Evolutionary conservation across 2,329 filamentous ascomycete genomes (phyloP).

Genomic region (Rhynchosporium agropyri): DNA sequence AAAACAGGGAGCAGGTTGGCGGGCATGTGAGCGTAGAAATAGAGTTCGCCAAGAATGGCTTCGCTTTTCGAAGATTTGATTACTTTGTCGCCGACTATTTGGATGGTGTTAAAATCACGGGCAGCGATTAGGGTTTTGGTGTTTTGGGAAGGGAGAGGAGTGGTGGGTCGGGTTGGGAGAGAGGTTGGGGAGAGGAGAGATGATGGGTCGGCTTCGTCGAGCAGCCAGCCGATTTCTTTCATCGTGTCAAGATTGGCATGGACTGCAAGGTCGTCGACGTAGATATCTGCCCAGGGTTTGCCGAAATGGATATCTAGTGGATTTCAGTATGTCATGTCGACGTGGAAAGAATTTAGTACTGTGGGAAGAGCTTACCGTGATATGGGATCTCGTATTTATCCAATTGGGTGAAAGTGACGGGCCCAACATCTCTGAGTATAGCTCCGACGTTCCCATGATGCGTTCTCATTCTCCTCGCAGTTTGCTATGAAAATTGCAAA

Average conservation of each 20-base stretch:
- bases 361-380: conserved; percentile 3
- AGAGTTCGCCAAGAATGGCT: conserved; percentile 42
- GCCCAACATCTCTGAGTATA: conserved; percentile 18
- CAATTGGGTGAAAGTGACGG: conserved; percentile 29
- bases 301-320: conserved; percentile 18
- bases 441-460: conserved; percentile 20
- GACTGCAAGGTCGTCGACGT: conserved; percentile 23
- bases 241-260: conserved; percentile 20
- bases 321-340: too few relatives aligned
- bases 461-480: conserved; percentile 20
- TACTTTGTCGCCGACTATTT: conserved; percentile 30
- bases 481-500: conserved; percentile 11
- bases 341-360: too few relatives aligned
- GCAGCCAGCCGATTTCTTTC: conserved; percentile 24
- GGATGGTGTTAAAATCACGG: conserved; percentile 19
- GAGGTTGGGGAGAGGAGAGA: background rate
- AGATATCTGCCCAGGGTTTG: conserved; percentile 22
- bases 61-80: conserved; percentile 42
- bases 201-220: conserved; percentile 13
- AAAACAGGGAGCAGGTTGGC: conserved; percentile 28
- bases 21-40: conserved; percentile 43
- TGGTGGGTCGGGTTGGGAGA: too few relatives aligned
- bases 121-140: conserved; percentile 11
- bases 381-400: conserved; percentile 20
- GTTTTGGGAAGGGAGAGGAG: background rate